Percentiles rank a stretch among this genome's conserved stretches.
phyloP scores from a whole-genome alignment of 805 yeast genomes.

The Cyberlindnera japonica region DNA sequence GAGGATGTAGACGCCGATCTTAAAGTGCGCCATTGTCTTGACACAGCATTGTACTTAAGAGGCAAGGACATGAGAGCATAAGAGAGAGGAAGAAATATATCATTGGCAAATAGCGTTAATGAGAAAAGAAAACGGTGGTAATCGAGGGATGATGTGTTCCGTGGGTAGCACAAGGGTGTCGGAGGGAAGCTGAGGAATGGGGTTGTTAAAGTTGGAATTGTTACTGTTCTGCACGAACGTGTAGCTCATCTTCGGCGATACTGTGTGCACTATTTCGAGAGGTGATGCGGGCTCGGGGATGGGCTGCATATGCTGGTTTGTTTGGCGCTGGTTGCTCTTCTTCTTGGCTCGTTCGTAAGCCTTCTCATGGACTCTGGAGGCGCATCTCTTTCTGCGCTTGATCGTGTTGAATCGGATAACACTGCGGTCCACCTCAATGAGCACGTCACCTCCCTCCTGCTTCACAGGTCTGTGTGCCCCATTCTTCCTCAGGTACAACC shows the following conservation, averaged over 20 bases:
- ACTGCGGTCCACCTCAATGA: constrained; percentile 20
- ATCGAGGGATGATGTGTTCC: constrained; percentile 3
- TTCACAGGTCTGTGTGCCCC: constrained; percentile 19
- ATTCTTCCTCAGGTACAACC: constrained; percentile 64
- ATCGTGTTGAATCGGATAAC: constrained; percentile 22
- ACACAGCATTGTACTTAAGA: no score
- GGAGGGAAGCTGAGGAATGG: background rate
- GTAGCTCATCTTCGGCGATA: background rate
- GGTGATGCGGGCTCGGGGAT: background rate
- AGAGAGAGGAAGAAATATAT: no score
- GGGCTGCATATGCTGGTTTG: background rate
- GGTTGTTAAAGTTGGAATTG: background rate
- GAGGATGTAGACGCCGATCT: no score
- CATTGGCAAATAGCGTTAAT: constrained; percentile 4
- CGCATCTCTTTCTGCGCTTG: constrained; percentile 19
- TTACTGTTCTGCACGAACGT: background rate
- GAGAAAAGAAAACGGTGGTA: constrained; percentile 10
- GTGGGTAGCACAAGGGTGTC: background rate
- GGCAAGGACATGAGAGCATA: no score
- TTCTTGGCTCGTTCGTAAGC: background rate
- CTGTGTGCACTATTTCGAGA: background rate
- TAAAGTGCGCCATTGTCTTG: no score
- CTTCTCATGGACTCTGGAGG: background rate
- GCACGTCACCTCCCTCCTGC: constrained; percentile 13
- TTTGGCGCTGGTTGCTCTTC: background rate